A percentile compares a stretch with the other conserved stretches of the same genome.
Evolutionary conservation across 257 asterid species (phyloP).

Genomic region (Solanum rostratum): DNA sequence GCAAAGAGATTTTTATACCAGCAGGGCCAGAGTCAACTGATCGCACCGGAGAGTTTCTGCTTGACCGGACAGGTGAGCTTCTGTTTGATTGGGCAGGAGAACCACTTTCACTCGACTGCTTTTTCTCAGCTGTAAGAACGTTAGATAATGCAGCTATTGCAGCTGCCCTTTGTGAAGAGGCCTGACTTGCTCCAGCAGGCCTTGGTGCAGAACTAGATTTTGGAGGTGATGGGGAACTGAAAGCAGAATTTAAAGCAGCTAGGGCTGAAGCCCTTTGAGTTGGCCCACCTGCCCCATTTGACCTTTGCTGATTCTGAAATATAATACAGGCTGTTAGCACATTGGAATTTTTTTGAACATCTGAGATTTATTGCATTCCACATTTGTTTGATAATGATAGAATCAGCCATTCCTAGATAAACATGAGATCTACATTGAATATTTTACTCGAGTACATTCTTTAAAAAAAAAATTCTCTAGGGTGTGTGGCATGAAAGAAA

Average conservation of each 20-base stretch:
- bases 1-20: constrained; percentile 31
- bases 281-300: constrained; percentile 75
- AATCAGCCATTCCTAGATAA: neutral
- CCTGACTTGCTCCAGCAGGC: constrained; percentile 39
- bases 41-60: constrained; percentile 38
- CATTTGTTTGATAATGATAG: neutral
- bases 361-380: neutral
- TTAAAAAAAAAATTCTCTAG: neutral
- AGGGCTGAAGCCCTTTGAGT: constrained; percentile 98
- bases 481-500: too few species aligned
- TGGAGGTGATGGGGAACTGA: constrained; percentile 49
- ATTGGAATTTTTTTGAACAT: neutral
- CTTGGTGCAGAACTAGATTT: constrained; percentile 38
- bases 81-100: constrained; percentile 67
- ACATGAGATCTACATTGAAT: neutral
- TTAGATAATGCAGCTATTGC: constrained; percentile 89
- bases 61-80: constrained; percentile 61
- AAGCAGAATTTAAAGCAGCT: constrained; percentile 92
- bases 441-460: neutral
- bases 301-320: constrained; percentile 39
- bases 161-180: constrained; percentile 86
- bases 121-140: constrained; percentile 77
- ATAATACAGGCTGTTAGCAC: neutral
- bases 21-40: constrained; percentile 42
- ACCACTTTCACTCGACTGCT: constrained; percentile 35